A percentile compares a stretch with the other conserved stretches of the same genome.
phyloP scores from a whole-genome alignment of 352 stramenopile genomes.

The Hyaloperonospora brassicae region DNA sequence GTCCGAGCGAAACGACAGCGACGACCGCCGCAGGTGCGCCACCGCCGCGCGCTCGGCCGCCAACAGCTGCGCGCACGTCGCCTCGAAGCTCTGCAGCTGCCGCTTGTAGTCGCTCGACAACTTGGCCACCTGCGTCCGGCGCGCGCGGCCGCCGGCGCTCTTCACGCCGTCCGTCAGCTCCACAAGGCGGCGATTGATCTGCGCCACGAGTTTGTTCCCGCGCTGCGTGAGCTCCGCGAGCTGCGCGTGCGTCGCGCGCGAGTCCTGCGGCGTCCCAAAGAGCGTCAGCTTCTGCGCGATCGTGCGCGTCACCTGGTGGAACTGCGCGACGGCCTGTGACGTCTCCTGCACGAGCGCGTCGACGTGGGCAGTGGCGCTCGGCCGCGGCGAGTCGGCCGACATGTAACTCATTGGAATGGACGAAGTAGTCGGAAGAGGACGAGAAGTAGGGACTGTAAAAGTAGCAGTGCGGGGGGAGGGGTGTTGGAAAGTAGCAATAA shows the following conservation, averaged over 20 bases:
- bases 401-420: constrained; percentile 54
- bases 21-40: constrained; percentile 42
- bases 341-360: constrained; percentile 46
- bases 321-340: constrained; percentile 47
- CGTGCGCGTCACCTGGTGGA: constrained; percentile 49
- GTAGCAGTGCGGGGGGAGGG: no score
- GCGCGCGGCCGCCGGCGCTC: constrained; percentile 30
- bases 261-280: constrained; percentile 49
- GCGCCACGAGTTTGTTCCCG: constrained; percentile 49
- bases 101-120: constrained; percentile 56
- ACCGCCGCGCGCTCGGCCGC: constrained; percentile 38
- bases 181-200: constrained; percentile 49
- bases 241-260: constrained; percentile 50
- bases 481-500: no score
- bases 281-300: constrained; percentile 62
- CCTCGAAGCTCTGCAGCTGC: constrained; percentile 50
- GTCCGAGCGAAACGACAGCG: constrained; percentile 39
- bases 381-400: constrained; percentile 41
- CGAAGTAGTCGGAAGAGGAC: no score
- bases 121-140: constrained; percentile 48
- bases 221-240: constrained; percentile 51
- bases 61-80: constrained; percentile 44
- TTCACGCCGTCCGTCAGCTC: constrained; percentile 32
- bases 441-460: no score
- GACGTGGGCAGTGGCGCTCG: constrained; percentile 44